phyloP scores from a whole-genome alignment of 768 basidiomycete species.

The Boletus edulis region DNA sequence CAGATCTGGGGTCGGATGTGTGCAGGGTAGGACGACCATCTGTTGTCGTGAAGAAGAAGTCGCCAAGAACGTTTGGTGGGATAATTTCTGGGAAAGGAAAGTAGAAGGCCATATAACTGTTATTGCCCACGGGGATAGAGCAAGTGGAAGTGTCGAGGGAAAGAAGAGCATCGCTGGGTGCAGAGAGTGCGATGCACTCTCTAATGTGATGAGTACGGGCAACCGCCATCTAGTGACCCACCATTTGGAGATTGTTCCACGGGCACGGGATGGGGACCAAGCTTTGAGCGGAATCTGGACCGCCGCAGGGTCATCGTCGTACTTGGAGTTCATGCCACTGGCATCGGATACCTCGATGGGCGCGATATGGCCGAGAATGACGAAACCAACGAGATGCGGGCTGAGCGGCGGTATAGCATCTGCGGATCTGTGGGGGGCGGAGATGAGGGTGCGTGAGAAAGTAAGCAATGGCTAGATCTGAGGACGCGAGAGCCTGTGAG shows the following conservation, averaged over 20 bases:
- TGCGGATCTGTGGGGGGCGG: constrained; percentile 1
- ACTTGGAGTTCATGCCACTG: constrained; percentile 6
- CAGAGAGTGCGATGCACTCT: constrained; percentile 10
- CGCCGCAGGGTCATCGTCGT: neutral
- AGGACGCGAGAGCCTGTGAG: constrained; percentile 2
- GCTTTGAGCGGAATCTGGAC: constrained; percentile 3
- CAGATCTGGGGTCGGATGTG: no score
- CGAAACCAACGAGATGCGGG: constrained; percentile 5
- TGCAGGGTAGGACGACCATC: neutral
- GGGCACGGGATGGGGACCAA: constrained; percentile 3
- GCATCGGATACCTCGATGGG: constrained; percentile 8
- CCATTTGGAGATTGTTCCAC: no score
- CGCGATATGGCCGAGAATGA: constrained; percentile 5
- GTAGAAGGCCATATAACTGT: constrained; percentile 1
- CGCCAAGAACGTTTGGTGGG: constrained; percentile 3
- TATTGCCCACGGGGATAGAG: constrained; percentile 2
- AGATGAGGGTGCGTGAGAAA: neutral
- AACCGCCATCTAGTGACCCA: no score
- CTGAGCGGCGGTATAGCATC: neutral
- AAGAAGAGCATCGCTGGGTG: constrained; percentile 4
- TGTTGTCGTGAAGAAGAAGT: neutral
- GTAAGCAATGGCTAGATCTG: no score
- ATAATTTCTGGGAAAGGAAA: constrained; percentile 10
- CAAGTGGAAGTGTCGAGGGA: constrained; percentile 5
- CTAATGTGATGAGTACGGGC: neutral